Evolutionary conservation across 1,284 basidiomycete genomes (phyloP), one percentile per base, ranked within the genome.

Genomic region (Fistulinella cinereoalba): DNA sequence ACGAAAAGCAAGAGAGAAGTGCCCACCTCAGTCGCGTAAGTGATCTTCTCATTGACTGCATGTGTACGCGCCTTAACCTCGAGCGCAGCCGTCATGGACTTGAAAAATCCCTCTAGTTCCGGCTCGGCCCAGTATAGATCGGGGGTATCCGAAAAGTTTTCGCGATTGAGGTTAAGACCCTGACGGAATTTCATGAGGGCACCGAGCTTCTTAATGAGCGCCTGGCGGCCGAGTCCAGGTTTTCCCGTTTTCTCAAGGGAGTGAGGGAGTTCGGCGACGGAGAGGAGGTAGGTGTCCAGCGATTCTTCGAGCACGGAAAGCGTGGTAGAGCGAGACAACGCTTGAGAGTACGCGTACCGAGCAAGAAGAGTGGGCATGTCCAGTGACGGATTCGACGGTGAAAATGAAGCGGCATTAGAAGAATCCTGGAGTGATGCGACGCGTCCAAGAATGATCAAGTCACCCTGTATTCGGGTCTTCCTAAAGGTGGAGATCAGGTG

Each of bases 101-200:
- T 85, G 67, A 96, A 95, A 64, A 88, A 85, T n/a, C 75, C 85
- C 73, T 95, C 92, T 3, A 96, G 74, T 54, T 86, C 87, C 2
- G 92, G 90, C 62, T 94, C 90, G 21, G 85, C 79, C 92, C 92
- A 95, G 65, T 94, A 96, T 48, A 94, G 85, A 68, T 93, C 85
- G 0, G 92, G 92, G 0, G 88, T 87, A 59, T 94, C 92, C 42
- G 85, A 85, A 63, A 92, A 88, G 51, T 92, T 93, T 57, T 93
- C 90, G 43, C 88, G 77, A 55, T 89, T 89, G 36, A 94, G 78
- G 60, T 93, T 95, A 27, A 94, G 73, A 3, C 88, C 85, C 71
- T 95, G 92, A 38, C 92, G 77, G 60, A 95, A 88, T 57, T 85
- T 87, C 78, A 96, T 82, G 46, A 96, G 72, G 61, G 89, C 82